These are phyloP conservation scores for Saitozyma sp. DNA, from an alignment of 768 basidiomycete genomes.

Conservation along the genomic window DNA sequence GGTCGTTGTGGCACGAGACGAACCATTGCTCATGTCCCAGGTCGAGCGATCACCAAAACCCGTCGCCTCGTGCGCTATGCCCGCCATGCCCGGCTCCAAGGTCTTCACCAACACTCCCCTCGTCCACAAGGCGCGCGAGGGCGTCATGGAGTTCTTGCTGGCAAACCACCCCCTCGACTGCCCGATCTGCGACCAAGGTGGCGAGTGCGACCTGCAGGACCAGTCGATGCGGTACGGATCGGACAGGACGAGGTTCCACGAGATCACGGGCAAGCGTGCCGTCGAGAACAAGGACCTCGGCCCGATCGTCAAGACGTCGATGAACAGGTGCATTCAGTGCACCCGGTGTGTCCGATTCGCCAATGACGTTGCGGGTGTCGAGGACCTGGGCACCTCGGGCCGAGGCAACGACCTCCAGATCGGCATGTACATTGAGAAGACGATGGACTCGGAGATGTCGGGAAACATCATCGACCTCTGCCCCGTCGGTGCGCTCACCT, in stretches of 20 bases:
- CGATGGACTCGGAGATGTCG: constrained; percentile 93
- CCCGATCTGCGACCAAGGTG: constrained; percentile 98
- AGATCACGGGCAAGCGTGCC: constrained; percentile 95
- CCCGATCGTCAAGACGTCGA: constrained; percentile 95
- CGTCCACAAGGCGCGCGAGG: constrained; percentile 68
- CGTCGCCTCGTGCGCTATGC: constrained; percentile 95
- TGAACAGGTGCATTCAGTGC: constrained; percentile 99
- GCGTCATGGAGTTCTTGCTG: constrained; percentile 98
- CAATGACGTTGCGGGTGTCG: constrained; percentile 97
- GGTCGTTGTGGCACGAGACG: background rate
- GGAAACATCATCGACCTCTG: constrained; percentile 97
- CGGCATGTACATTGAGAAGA: constrained; percentile 96
- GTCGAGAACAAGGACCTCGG: constrained; percentile 98
- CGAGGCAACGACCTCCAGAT: constrained; percentile 98
- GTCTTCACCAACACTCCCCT: constrained; percentile 91
- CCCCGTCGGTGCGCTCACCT: constrained; percentile 95
- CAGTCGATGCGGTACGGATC: constrained; percentile 99
- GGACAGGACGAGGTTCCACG: constrained; percentile 96
- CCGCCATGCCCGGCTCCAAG: constrained; percentile 90
- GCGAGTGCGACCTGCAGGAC: constrained; percentile 97
- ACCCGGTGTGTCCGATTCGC: constrained; percentile 96
- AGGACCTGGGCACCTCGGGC: constrained; percentile 94
- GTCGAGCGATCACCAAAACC: constrained; percentile 91
- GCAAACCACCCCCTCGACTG: constrained; percentile 98
- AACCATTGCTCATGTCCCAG: constrained; percentile 14